Percentiles rank a stretch among this genome's conserved stretches.
phyloP scores from a whole-genome alignment of 305 asterid genomes.

The Rubia occidens region DNA sequence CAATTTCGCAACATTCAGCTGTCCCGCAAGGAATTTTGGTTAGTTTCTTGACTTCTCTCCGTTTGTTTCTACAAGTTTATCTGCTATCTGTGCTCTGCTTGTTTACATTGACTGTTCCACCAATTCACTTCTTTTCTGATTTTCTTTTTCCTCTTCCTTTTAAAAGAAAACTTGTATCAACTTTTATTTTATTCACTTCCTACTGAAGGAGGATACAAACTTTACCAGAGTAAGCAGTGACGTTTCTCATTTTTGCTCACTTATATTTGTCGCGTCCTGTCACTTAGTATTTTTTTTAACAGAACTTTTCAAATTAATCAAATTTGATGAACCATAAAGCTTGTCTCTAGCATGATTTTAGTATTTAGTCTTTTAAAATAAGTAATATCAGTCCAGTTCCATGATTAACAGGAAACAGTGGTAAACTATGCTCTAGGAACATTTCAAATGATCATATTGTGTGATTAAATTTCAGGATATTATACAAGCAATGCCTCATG shows the following conservation, averaged over 20 bases:
- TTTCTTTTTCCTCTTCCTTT: background rate
- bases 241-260: background rate
- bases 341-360: background rate
- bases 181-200: background rate
- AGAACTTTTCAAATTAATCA: background rate
- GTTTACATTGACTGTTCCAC: background rate
- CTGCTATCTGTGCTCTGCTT: background rate
- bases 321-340: background rate
- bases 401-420: background rate
- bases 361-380: background rate
- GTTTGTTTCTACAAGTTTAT: background rate
- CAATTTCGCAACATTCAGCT: slow-evolving; percentile 94
- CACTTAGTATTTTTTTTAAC: background rate
- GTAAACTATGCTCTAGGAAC: slow-evolving; percentile 1
- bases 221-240: background rate
- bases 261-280: background rate
- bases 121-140: background rate
- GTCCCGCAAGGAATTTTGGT: slow-evolving; percentile 97
- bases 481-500: slow-evolving; percentile 98
- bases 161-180: background rate
- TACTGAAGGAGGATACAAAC: background rate
- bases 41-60: slow-evolving; percentile 13
- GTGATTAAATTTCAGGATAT: slow-evolving; percentile 59
- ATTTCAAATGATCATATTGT: background rate
- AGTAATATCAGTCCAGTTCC: background rate